A percentile compares a stretch with the other conserved stretches of the same genome.
Evolutionary conservation across 2,329 filamentous ascomycete genomes (phyloP).

Genomic region (Neopestalotiopsis rosae): DNA sequence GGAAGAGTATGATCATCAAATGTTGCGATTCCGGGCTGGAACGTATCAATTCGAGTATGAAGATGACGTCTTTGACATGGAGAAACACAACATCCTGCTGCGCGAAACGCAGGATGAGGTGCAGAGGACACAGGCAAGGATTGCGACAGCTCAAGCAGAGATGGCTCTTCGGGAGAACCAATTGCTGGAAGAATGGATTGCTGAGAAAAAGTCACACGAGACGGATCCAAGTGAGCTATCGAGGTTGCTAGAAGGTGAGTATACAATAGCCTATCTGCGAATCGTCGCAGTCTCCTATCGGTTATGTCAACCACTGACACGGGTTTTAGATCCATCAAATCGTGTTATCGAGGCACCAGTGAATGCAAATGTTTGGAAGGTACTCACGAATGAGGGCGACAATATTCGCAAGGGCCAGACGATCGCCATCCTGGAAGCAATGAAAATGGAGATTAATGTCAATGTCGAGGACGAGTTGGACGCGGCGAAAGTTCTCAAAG

Average conservation of each 20-base stretch:
- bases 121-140: constrained; percentile 43
- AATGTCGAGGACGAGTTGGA: constrained; percentile 21
- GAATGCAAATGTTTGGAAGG: constrained; percentile 60
- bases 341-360: constrained; percentile 46
- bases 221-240: constrained; percentile 56
- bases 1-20: constrained; percentile 52
- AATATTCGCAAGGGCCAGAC: constrained; percentile 46
- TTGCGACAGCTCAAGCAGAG: constrained; percentile 22
- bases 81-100: constrained; percentile 55
- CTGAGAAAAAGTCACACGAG: constrained; percentile 30
- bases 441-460: constrained; percentile 62
- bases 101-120: constrained; percentile 52
- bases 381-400: constrained; percentile 48
- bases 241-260: constrained; percentile 49
- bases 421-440: constrained; percentile 56
- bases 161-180: background rate
- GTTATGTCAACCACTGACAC: background rate
- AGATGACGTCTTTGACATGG: constrained; percentile 59
- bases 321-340: background rate
- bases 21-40: constrained; percentile 54
- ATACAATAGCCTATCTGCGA: background rate
- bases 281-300: background rate
- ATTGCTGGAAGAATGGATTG: constrained; percentile 23
- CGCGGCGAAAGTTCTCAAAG: constrained; percentile 24
- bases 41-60: constrained; percentile 57